phyloP scores from a whole-genome alignment of 371 early-diverging fungal species.

The Umbelopsis sp. region DNA sequence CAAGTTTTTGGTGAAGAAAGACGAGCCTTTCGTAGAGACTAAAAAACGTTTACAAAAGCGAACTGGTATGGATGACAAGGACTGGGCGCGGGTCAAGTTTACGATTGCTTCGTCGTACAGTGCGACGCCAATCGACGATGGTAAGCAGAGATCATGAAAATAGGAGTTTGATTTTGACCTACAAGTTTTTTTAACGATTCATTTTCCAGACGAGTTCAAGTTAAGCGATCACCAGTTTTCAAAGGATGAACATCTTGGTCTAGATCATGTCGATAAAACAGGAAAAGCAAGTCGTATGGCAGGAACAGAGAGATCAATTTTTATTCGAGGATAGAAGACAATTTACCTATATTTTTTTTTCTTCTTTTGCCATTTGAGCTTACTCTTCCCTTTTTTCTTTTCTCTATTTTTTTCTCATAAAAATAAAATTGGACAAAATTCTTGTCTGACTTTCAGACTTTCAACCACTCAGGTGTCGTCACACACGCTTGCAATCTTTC shows the following conservation, averaged over 20 bases:
- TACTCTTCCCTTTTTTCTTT: constrained; percentile 11
- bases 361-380: not conserved
- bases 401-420: constrained; percentile 10
- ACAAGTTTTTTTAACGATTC: constrained; percentile 18
- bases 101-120: constrained; percentile 44
- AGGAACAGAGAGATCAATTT: constrained; percentile 61
- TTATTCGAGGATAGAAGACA: constrained; percentile 61
- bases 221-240: constrained; percentile 52
- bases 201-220: constrained; percentile 48
- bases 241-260: constrained; percentile 66
- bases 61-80: constrained; percentile 85
- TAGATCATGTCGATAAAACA: constrained; percentile 79
- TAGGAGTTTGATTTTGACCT: constrained; percentile 11
- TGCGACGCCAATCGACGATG: constrained; percentile 51
- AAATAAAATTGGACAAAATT: constrained; percentile 9
- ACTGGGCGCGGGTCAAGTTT: constrained; percentile 80
- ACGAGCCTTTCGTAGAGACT: constrained; percentile 70
- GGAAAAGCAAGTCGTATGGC: constrained; percentile 57
- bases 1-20: constrained; percentile 67
- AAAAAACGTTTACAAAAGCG: constrained; percentile 73
- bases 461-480: constrained; percentile 19
- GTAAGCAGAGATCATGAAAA: constrained; percentile 29
- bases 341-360: constrained; percentile 17
- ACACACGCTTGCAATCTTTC: constrained; percentile 20
- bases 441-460: constrained; percentile 19